Base-by-base conservation (phyloP, 352 stramenopile genomes). In the Pythium aristosporum region DNA sequence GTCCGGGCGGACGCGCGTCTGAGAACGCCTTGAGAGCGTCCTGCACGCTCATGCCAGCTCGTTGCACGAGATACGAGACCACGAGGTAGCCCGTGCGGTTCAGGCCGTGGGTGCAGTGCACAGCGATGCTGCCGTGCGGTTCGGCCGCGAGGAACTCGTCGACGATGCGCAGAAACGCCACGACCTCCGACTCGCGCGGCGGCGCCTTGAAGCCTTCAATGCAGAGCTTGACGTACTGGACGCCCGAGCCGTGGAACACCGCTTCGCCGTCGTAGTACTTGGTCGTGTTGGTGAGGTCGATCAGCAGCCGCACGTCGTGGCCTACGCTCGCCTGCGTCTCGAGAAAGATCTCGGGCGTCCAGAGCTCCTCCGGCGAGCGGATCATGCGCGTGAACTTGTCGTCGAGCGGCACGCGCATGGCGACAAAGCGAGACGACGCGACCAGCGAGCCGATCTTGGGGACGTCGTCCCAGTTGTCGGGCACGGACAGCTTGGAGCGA, bases 201-300 rank as follows among this genome's bases (percentile, higher is more conserved):
- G 85, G 81, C 2, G 63, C 73, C 21, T 75, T 73, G 50, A 92
- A 92, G 10, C 85, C 85, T 58, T 92, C 83, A 43, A 94, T 90
- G 37, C 63, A 68, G n/a, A 91, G 74, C 58, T 94, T 94, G 23
- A 85, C 75, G 61, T 94, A 94, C 59, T 86, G 57, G 32, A 92
- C 68, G 3, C 46, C 57, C 5, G 74, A 75, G 30, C 75, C 60
- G 9, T 69, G 53, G 46, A 94, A 89, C 54, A 77, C 81, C 3
- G 57, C 41, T 2, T 63, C 66, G 12, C 85, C 85, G 51, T 89
- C 67, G 72, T 94, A 94, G 65, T 94, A 94, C 62, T 92, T 91
- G 64, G 76, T 82, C 18, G 85, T 94, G 57, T 94, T 94, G 16
- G 85, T 94, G 37, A 94, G 73, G 52, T 94, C 85, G 28, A 94